Conservation (phyloP, 2,329 filamentous ascomycete genomes). For the Phaeoacremonium minimum region DNA sequence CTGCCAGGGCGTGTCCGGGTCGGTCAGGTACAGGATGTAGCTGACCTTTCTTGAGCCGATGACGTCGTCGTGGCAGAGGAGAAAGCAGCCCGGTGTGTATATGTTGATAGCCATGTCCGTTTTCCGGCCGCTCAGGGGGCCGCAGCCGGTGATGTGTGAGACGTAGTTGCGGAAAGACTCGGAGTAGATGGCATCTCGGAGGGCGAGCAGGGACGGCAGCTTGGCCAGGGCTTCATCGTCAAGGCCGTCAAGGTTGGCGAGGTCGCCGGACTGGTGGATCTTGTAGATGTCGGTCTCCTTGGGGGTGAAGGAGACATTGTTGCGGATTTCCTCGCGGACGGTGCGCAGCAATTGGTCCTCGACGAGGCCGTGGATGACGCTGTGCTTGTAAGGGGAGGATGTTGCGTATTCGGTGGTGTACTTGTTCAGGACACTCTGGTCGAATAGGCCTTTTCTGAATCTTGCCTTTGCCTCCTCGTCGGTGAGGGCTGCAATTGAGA, state of each 20-base stretch:
- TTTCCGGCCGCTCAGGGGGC: constrained; percentile 84
- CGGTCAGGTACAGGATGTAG: constrained; percentile 94
- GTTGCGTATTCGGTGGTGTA: constrained; percentile 60
- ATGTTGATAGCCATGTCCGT: constrained; percentile 99
- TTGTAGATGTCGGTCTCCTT: constrained; percentile 99
- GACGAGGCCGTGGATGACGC: constrained; percentile 79
- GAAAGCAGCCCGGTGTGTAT: constrained; percentile 92
- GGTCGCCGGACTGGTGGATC: constrained; percentile 96
- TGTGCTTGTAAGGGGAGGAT: constrained; percentile 80
- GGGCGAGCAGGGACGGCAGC: constrained; percentile 80
- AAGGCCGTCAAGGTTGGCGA: constrained; percentile 93
- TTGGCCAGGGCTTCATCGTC: constrained; percentile 81
- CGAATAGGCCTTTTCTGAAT: constrained; percentile 65
- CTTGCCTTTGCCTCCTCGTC: constrained; percentile 47
- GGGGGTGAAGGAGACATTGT: constrained; percentile 90
- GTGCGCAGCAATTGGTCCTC: constrained; percentile 76
- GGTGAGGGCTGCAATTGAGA: constrained; percentile 34
- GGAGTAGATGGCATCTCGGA: constrained; percentile 95
- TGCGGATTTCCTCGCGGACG: constrained; percentile 83
- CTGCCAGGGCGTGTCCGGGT: constrained; percentile 88
- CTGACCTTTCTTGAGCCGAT: constrained; percentile 95
- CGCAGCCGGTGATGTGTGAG: constrained; percentile 78
- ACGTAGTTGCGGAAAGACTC: constrained; percentile 84
- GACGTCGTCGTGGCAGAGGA: constrained; percentile 96
- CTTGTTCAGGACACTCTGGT: constrained; percentile 47